Percentiles rank a stretch among this genome's conserved stretches.
Conservation (phyloP, 2,329 filamentous ascomycete genomes). For the Nemania sp. region DNA sequence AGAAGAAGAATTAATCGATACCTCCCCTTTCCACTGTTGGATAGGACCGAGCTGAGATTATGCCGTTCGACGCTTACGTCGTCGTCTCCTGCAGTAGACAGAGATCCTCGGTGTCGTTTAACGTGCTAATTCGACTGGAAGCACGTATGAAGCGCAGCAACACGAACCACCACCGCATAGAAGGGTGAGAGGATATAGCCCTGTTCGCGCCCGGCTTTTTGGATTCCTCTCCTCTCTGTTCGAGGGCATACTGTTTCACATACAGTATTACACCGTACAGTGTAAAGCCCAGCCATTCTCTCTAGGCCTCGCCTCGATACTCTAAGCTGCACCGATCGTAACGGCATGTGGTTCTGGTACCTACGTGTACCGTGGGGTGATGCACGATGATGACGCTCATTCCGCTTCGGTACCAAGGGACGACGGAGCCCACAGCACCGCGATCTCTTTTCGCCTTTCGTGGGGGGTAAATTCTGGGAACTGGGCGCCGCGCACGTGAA, state of each 20-base stretch:
- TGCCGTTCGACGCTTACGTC: neutral
- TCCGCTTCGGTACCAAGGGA: neutral
- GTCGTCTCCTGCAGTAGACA: neutral
- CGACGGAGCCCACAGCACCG: conserved; percentile 6
- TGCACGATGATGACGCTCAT: neutral
- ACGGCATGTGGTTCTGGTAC: no score
- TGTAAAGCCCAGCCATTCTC: neutral
- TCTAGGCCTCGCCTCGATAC: neutral
- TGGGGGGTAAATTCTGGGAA: no score
- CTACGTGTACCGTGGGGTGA: no score
- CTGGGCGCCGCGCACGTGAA: neutral
- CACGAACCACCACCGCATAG: no score
- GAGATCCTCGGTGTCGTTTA: neutral
- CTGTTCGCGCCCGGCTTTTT: neutral
- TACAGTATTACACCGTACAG: neutral
- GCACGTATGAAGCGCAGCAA: neutral
- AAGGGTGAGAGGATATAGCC: no score
- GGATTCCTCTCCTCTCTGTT: neutral
- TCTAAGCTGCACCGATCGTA: neutral
- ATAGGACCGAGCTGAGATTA: neutral
- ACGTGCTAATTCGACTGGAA: neutral
- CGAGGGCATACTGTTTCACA: neutral
- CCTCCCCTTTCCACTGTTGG: neutral
- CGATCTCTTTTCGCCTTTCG: neutral
- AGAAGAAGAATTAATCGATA: no score